Evolutionary conservation across 192 early-diverging fungal genomes (phyloP).

Genomic region (Chytriomyces confervae): DNA sequence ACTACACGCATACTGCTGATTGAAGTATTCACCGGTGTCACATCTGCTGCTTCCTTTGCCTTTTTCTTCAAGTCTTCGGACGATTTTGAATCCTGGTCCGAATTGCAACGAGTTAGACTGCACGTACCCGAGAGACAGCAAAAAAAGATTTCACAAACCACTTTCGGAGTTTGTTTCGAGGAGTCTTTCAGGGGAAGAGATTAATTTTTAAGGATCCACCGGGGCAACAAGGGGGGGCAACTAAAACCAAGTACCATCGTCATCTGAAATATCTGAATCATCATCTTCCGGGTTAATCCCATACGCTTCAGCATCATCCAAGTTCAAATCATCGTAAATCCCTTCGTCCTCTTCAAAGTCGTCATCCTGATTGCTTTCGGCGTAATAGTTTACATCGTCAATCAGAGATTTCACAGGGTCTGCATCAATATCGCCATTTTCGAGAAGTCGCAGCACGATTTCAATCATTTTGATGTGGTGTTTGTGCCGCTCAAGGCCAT

Average conservation of each 20-base stretch:
- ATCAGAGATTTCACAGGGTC: slow-evolving; percentile 71
- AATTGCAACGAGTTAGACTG: background rate
- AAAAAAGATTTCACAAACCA: background rate
- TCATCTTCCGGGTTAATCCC: slow-evolving; percentile 76
- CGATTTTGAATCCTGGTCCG: slow-evolving; percentile 3
- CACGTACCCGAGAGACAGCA: background rate
- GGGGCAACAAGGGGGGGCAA: background rate
- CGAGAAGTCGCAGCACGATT: slow-evolving; percentile 88
- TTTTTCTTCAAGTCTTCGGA: slow-evolving; percentile 36
- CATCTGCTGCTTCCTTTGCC: slow-evolving; percentile 37
- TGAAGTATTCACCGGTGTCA: background rate
- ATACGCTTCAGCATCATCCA: slow-evolving; percentile 92
- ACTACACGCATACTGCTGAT: background rate
- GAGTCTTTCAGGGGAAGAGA: background rate
- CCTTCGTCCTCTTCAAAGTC: slow-evolving; percentile 93
- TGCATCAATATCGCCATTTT: slow-evolving; percentile 86
- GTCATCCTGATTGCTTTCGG: slow-evolving; percentile 86
- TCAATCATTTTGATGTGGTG: slow-evolving; percentile 90
- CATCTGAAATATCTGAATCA: slow-evolving; percentile 44
- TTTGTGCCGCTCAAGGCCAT: slow-evolving; percentile 86
- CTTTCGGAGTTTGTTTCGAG: background rate
- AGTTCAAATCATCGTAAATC: slow-evolving; percentile 90
- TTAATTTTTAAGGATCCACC: background rate
- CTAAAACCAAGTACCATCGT: slow-evolving; percentile 13
- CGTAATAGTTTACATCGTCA: slow-evolving; percentile 93